phyloP scores from a whole-genome alignment of 164 flowering plant genomes.

The Brasenia schreberi region DNA sequence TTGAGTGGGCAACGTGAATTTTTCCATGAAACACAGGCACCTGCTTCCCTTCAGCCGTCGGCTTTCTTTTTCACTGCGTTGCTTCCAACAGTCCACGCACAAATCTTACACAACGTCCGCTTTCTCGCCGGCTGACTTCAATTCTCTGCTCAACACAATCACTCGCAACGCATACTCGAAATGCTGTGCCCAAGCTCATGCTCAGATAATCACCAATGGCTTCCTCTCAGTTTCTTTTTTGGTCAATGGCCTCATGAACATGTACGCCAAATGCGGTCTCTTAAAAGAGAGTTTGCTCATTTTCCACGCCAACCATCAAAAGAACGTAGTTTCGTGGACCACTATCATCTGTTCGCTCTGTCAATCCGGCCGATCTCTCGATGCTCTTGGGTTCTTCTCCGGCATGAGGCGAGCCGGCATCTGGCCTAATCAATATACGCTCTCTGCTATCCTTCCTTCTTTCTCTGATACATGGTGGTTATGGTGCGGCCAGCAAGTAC shows the following conservation, averaged over 20 bases:
- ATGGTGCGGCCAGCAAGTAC: slow-evolving; percentile 30
- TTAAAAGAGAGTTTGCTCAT: slow-evolving; percentile 17
- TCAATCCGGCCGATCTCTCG: slow-evolving; percentile 15
- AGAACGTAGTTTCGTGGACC: slow-evolving; percentile 43
- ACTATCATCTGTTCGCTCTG: slow-evolving; percentile 39
- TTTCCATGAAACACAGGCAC: too few relatives aligned
- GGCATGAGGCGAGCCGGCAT: slow-evolving; percentile 27
- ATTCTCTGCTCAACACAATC: slow-evolving; percentile 26
- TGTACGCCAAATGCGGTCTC: slow-evolving; percentile 36
- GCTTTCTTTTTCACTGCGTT: too few relatives aligned
- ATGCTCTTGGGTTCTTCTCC: slow-evolving; percentile 30
- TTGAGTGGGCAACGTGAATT: too few relatives aligned
- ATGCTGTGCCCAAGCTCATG: slow-evolving; percentile 45
- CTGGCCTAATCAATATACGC: slow-evolving; percentile 39
- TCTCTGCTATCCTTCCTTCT: slow-evolving; percentile 44
- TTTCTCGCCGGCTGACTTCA: slow-evolving; percentile 26
- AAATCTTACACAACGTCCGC: not conserved
- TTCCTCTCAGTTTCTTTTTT: slow-evolving; percentile 26
- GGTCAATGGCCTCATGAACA: slow-evolving; percentile 38
- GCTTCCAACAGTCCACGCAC: not conserved
- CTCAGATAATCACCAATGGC: slow-evolving; percentile 35
- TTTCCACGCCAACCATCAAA: slow-evolving; percentile 19
- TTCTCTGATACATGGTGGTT: slow-evolving; percentile 18
- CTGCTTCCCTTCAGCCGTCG: too few relatives aligned
- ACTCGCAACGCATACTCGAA: slow-evolving; percentile 10